A percentile compares a stretch with the other conserved stretches of the same genome.
Evolutionary conservation across 495 filamentous ascomycete genomes (phyloP).

Genomic region (Articulospora tetracladia): DNA sequence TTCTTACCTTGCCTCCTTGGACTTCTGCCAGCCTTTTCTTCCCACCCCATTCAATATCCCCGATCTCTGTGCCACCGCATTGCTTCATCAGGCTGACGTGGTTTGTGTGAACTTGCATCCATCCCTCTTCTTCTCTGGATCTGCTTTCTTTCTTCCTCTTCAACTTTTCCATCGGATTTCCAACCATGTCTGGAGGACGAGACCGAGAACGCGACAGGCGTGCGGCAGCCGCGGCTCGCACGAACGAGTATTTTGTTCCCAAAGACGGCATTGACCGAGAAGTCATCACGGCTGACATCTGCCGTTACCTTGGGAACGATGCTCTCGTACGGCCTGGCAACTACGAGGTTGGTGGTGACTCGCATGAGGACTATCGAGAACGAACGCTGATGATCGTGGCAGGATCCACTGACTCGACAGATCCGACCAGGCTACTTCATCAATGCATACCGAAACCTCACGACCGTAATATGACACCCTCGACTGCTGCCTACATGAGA

Average conservation of each 20-base stretch:
- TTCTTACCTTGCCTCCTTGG: conserved; percentile 13
- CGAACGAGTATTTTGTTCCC: conserved; percentile 83
- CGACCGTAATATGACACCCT: conserved; percentile 58
- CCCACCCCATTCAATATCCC: conserved; percentile 18
- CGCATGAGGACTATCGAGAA: neutral
- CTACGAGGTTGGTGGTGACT: conserved; percentile 61
- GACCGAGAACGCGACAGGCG: conserved; percentile 39
- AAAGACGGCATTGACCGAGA: conserved; percentile 89
- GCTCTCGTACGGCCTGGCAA: conserved; percentile 81
- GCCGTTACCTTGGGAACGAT: conserved; percentile 89
- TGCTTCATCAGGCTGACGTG: conserved; percentile 20
- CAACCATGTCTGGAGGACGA: conserved; percentile 22
- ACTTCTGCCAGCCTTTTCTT: conserved; percentile 17
- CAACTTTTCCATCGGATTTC: conserved; percentile 22
- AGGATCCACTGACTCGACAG: conserved; percentile 36
- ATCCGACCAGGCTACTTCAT: conserved; percentile 76
- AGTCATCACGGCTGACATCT: conserved; percentile 93
- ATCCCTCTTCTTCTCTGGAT: conserved; percentile 25
- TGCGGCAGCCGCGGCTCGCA: conserved; percentile 42
- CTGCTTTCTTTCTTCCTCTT: conserved; percentile 25
- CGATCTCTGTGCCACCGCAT: conserved; percentile 22
- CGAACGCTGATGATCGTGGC: conserved; percentile 4
- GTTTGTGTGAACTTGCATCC: conserved; percentile 24
- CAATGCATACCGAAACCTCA: conserved; percentile 82
- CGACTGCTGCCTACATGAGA: neutral